Conservation (phyloP, 228 moss, liverwort and hornwort genomes). For the Sphagnum fallax region DNA sequence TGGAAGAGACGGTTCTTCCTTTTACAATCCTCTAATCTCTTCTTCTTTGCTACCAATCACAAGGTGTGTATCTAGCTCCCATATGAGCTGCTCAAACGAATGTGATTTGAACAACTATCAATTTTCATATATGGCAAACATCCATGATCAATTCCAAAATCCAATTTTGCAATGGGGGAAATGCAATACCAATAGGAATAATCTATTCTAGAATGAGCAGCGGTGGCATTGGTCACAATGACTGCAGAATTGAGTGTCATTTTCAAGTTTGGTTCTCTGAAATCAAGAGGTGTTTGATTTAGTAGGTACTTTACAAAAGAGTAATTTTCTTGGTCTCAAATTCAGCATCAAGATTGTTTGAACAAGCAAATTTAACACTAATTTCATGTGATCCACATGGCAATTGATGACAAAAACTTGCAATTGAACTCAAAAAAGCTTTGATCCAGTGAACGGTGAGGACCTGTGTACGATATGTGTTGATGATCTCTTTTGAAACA, state of each 20-base stretch:
- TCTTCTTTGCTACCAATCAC: conserved; percentile 44
- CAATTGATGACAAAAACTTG: background rate
- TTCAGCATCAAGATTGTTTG: background rate
- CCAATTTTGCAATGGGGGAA: background rate
- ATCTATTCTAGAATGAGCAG: background rate
- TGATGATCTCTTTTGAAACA: conserved; percentile 1
- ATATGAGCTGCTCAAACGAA: background rate
- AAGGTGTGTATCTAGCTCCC: conserved; percentile 19
- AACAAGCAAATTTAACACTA: background rate
- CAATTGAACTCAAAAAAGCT: background rate
- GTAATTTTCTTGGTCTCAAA: no score
- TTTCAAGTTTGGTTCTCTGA: no score
- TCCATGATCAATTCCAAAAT: no score
- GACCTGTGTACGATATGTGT: background rate
- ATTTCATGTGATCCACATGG: background rate
- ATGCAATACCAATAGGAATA: background rate
- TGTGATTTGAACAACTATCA: no score
- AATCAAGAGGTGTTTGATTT: no score
- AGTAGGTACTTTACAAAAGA: no score
- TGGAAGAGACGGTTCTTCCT: conserved; percentile 60
- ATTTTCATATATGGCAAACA: background rate
- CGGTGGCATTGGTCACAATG: background rate
- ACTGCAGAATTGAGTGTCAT: no score
- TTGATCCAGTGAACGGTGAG: background rate
- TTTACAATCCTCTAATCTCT: conserved; percentile 50